Percentiles rank a stretch among this genome's conserved stretches.
These are phyloP conservation scores for Fusarium virguliforme DNA, from an alignment of 2,329 filamentous ascomycete species.

Conservation along the genomic window DNA sequence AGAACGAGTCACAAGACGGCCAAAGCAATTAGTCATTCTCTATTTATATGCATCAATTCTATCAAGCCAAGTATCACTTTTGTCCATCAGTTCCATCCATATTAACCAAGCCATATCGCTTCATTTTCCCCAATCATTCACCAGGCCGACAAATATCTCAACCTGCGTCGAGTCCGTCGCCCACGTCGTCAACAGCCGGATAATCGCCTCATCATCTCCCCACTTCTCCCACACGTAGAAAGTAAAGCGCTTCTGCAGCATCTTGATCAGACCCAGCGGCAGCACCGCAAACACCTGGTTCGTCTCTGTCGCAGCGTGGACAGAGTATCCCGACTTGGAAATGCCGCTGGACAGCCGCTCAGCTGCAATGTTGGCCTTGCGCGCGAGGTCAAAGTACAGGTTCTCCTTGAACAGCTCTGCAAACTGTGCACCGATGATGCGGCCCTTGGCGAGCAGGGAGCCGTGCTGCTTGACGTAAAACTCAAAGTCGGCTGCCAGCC, in stretches of 20 bases:
- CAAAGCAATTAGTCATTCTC: not conserved
- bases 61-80: not conserved
- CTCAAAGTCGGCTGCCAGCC: slow-evolving; percentile 63
- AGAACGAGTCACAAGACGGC: not conserved
- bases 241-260: slow-evolving; percentile 60
- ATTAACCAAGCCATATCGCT: not conserved
- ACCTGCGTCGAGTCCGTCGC: slow-evolving; percentile 63
- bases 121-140: slow-evolving; percentile 34
- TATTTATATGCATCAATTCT: not conserved
- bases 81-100: not conserved
- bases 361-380: slow-evolving; percentile 62
- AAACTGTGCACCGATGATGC: slow-evolving; percentile 66
- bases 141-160: slow-evolving; percentile 54
- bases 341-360: slow-evolving; percentile 62
- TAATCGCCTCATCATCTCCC: slow-evolving; percentile 57
- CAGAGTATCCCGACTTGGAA: slow-evolving; percentile 58
- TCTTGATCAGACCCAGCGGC: slow-evolving; percentile 57
- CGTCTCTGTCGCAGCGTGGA: slow-evolving; percentile 64
- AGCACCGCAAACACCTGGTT: slow-evolving; percentile 68
- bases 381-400: slow-evolving; percentile 64
- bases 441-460: slow-evolving; percentile 65
- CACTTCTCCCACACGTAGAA: slow-evolving; percentile 62
- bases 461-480: slow-evolving; percentile 69
- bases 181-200: slow-evolving; percentile 67
- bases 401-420: slow-evolving; percentile 64